These are phyloP conservation scores for Cerioporus squamosus DNA, from an alignment of 1,284 basidiomycete genomes.

Conservation along the genomic window DNA sequence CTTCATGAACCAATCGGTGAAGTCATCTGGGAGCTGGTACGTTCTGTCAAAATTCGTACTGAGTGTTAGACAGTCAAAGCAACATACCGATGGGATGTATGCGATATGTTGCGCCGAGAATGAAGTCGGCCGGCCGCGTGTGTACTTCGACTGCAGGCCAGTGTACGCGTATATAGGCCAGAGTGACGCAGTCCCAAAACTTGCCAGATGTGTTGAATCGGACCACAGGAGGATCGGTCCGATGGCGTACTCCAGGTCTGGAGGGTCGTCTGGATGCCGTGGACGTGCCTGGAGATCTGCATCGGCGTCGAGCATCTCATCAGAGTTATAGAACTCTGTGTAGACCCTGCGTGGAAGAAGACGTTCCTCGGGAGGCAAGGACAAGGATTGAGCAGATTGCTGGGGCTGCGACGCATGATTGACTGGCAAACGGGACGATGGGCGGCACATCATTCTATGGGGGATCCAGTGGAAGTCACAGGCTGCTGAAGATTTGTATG, in stretches of 20 bases:
- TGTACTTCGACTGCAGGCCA: slow-evolving; percentile 29
- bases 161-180: slow-evolving; percentile 20
- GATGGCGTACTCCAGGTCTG: slow-evolving; percentile 23
- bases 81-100: slow-evolving; percentile 27
- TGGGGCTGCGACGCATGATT: no score
- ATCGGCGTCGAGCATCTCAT: slow-evolving; percentile 22
- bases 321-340: slow-evolving; percentile 23
- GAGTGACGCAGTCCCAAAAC: slow-evolving; percentile 23
- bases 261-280: slow-evolving; percentile 11
- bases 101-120: slow-evolving; percentile 29
- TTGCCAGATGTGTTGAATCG: slow-evolving; percentile 13
- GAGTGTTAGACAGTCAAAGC: no score
- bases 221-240: slow-evolving; percentile 24
- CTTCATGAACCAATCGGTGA: neutral
- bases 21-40: neutral
- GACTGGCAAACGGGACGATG: neutral
- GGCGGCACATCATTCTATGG: neutral
- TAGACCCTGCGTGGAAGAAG: slow-evolving; percentile 3
- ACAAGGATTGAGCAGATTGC: no score
- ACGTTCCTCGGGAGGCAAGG: no score
- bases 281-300: slow-evolving; percentile 8
- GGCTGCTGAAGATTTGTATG: neutral
- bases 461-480: neutral
- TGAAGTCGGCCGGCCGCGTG: slow-evolving; percentile 20
- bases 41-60: no score